phyloP scores from a whole-genome alignment of 768 basidiomycete genomes.

The Psilocybe azurescens region DNA sequence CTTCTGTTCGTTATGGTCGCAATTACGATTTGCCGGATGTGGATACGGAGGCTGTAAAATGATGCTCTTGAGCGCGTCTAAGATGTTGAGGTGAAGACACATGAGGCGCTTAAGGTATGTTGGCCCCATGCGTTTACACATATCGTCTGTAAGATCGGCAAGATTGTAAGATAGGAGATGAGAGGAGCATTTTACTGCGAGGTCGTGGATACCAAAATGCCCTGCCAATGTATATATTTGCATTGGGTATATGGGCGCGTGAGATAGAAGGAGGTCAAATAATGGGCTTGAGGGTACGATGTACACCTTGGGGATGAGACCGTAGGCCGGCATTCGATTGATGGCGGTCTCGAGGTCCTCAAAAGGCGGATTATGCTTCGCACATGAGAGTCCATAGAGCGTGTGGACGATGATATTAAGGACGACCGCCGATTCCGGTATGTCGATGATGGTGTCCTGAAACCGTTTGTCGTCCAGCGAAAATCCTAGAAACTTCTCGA shows the following conservation, averaged over 20 bases:
- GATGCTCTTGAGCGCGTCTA: slow-evolving; percentile 31
- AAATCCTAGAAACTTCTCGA: slow-evolving; percentile 19
- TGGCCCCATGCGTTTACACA: slow-evolving; percentile 30
- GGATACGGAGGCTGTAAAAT: slow-evolving; percentile 33
- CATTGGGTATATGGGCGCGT: slow-evolving; percentile 26
- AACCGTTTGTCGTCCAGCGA: slow-evolving; percentile 15
- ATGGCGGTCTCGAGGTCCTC: slow-evolving; percentile 25
- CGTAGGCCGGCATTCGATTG: slow-evolving; percentile 25
- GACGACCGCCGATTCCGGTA: slow-evolving; percentile 25
- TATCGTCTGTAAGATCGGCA: slow-evolving; percentile 29
- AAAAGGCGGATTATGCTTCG: slow-evolving; percentile 23
- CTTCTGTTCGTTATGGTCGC: slow-evolving; percentile 39
- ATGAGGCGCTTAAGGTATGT: slow-evolving; percentile 33
- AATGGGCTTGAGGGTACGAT: slow-evolving; percentile 18
- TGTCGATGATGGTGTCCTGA: slow-evolving; percentile 21
- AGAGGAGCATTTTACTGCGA: slow-evolving; percentile 26
- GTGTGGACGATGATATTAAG: slow-evolving; percentile 31
- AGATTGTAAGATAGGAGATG: slow-evolving; percentile 31
- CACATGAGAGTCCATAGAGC: slow-evolving; percentile 24
- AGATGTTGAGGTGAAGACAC: slow-evolving; percentile 27
- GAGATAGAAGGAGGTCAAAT: slow-evolving; percentile 25
- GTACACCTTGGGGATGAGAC: slow-evolving; percentile 14
- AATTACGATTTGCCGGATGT: slow-evolving; percentile 33
- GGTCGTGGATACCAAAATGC: slow-evolving; percentile 19
- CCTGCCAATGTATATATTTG: slow-evolving; percentile 30